A percentile compares a stretch with the other conserved stretches of the same genome.
Evolutionary conservation across 148 eudicot genomes (phyloP).

Genomic region (Diospyros kaki): DNA sequence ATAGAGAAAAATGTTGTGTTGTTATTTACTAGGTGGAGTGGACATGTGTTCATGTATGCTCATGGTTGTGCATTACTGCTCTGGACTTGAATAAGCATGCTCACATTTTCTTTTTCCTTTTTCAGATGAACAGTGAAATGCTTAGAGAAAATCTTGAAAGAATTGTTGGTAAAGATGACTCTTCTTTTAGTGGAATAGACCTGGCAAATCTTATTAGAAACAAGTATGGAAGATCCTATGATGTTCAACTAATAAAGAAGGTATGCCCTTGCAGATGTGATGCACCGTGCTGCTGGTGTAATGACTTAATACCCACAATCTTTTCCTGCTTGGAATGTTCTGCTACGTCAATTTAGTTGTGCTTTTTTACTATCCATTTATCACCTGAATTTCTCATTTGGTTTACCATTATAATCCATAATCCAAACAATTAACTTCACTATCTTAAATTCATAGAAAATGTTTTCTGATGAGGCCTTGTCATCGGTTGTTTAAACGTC

Average conservation of each 20-base stretch:
- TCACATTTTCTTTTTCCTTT: not conserved
- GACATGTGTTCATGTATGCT: not conserved
- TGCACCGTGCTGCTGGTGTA: not conserved
- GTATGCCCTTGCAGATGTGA: conserved; percentile 23
- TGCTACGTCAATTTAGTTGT: not conserved
- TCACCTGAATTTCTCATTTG: not conserved
- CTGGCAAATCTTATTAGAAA: conserved; percentile 87
- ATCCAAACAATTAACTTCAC: not conserved
- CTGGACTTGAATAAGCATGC: not conserved
- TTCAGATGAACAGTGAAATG: conserved; percentile 53
- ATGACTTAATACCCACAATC: not conserved
- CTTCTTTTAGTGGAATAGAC: conserved; percentile 74
- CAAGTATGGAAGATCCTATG: conserved; percentile 90
- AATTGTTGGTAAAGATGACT: conserved; percentile 80
- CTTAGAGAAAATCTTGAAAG: conserved; percentile 74
- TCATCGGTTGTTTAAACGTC: not conserved
- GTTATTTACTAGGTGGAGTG: not conserved
- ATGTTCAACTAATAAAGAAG: conserved; percentile 92
- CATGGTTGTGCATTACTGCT: not conserved
- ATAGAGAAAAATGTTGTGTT: not conserved
- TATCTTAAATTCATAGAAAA: not conserved
- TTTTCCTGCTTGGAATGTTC: no score
- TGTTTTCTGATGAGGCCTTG: not conserved
- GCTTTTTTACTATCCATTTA: no score
- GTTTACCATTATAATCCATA: not conserved